These are phyloP conservation scores for Rhizopogon sp. DNA, from an alignment of 768 basidiomycete genomes.

Conservation along the genomic window DNA sequence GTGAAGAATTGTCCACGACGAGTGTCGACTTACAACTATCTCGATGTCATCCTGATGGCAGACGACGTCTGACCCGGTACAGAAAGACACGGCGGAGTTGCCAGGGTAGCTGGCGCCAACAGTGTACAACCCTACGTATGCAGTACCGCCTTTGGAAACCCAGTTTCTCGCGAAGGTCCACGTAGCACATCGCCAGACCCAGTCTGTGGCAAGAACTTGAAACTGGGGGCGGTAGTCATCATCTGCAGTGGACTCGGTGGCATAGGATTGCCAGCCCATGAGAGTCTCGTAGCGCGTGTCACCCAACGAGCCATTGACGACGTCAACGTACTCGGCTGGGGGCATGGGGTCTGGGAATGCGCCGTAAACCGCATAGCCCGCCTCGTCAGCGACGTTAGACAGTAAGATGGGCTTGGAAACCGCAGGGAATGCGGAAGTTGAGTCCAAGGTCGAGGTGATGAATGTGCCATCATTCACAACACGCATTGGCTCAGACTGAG, in stretches of 20 bases:
- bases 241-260: slow-evolving; percentile 20
- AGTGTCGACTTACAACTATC: slow-evolving; percentile 52
- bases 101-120: slow-evolving; percentile 70
- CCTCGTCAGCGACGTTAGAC: slow-evolving; percentile 71
- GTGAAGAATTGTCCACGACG: not conserved
- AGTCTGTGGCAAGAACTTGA: slow-evolving; percentile 59
- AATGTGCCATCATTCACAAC: slow-evolving; percentile 65
- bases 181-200: slow-evolving; percentile 62
- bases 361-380: slow-evolving; percentile 54
- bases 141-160: slow-evolving; percentile 57
- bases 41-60: slow-evolving; percentile 84
- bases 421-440: slow-evolving; percentile 51
- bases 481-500: slow-evolving; percentile 47
- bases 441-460: slow-evolving; percentile 62
- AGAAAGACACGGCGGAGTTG: slow-evolving; percentile 53
- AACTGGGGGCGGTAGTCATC: slow-evolving; percentile 44
- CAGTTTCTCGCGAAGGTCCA: slow-evolving; percentile 71
- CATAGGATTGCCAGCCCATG: slow-evolving; percentile 44
- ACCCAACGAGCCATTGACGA: slow-evolving; percentile 45
- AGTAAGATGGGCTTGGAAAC: slow-evolving; percentile 65
- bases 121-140: slow-evolving; percentile 61
- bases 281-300: slow-evolving; percentile 37
- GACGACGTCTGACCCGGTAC: slow-evolving; percentile 50
- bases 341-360: slow-evolving; percentile 36
- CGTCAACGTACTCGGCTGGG: slow-evolving; percentile 29